Base-by-base conservation (phyloP, 1,284 basidiomycete species). In the Coniferiporia sulphurascens region DNA sequence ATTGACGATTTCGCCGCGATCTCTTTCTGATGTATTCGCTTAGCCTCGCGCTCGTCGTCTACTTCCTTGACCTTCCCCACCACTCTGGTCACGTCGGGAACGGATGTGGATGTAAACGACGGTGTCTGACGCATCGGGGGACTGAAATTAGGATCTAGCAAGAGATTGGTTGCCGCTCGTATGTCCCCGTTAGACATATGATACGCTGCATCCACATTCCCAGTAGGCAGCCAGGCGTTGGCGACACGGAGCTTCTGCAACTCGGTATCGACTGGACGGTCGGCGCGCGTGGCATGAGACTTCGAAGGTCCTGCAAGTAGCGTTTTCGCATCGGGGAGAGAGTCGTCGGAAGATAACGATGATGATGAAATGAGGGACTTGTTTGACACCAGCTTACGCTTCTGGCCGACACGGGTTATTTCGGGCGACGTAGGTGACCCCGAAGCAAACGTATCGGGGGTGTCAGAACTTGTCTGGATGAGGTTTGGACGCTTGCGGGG, bases 1-100 rank as follows among this genome's bases (percentile, higher is more conserved):
- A 91, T 91, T 69, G 83, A 77, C 10, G 88, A 91, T 68, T 83
- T 86, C 70, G 87, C 88, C 10, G 84, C 88, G 70, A 86, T 85
- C 71, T 89, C 86, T 67, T 78, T 84, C 58, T 77, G 77, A 38
- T 84, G 82, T 19, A 78, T 79, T 59, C 84, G 78, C 63, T 78
- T 80, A 1, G 85, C 85, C 65, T 82, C 84, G 27, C 74, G 79
- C 12, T 84, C 85, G 63, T 89, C 85, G 52, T 88, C 85, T 27
- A 89, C 69, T 65, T 88, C 87, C 61, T 78, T 81, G 27, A 89
- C 84, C 55, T 84, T 78, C 19, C 87, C 86, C 15, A 75, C 64
- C 32, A 53, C 48, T 19, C 44, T 34, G 41, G 51, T 35, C 9
- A 55, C 48, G 21, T 21, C 44, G 13, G 49, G 19, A 27, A 27